Base-by-base conservation (phyloP, 176 grass and related monocot genomes). In the Luzula sylvatica region DNA sequence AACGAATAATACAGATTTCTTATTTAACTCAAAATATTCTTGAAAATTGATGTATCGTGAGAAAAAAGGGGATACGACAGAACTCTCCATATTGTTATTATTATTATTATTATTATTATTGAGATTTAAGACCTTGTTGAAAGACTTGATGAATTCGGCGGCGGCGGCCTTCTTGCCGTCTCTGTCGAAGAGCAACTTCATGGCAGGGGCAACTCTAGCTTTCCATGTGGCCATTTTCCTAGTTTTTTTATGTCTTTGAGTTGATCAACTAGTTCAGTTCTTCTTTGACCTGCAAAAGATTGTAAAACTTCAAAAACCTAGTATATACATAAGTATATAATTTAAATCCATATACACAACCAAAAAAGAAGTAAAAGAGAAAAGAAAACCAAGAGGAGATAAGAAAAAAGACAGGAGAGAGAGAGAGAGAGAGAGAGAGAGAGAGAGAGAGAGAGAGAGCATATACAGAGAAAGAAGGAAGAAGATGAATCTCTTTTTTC, bases 161-260 rank as follows among this genome's bases (percentile, higher is more conserved):
- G 80, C 80, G 0, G 86, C 80, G 4, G 76, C 86, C 80, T 90
- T 90, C 80, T 84, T 90, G 46, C 80, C 80, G 61, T 90, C 86
- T 77, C 70, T 90, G 52, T 84, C 86, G 4, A 90, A 90, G 32
- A 90, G 19, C 26, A 75, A 67, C 75, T 1, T 84, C 47, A 90
- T n/a, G 11, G 58, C 62, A 20, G 80, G 68, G 47, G 69, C 46
- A 70, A 90, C 80, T 70, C 61, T 84, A 59, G 57, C 75, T 30
- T 71, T 90, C 86, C 86, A 90, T 1, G 69, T 20, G 14, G 59
- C 61, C 1, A 65, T 6, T 78, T 82, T 87, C 54, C 72, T 29
- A 15, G 27, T 11, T 25, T 61, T 5, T 45, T 61, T 52, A 14
- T 21, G 12, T 21, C 42, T 11, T 1, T 13, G 35, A n/a, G 38